Conservation (phyloP, 148 eudicot genomes). For the Salicornia ramosissima region DNA sequence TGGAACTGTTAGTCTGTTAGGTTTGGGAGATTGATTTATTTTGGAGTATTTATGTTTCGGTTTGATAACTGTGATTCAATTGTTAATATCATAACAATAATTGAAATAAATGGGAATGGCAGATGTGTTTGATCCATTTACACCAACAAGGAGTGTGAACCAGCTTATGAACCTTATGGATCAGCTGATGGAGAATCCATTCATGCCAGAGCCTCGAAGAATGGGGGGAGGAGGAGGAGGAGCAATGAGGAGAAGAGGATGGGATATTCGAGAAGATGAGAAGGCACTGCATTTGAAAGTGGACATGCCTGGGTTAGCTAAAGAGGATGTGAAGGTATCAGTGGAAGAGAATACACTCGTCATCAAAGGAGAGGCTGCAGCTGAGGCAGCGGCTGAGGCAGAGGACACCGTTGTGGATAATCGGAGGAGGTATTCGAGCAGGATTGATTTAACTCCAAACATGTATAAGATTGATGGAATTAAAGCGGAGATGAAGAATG, state of each 20-base stretch:
- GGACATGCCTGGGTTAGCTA: slow-evolving; percentile 85
- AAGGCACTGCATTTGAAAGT: slow-evolving; percentile 47
- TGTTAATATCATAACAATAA: no score
- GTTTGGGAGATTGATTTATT: no score
- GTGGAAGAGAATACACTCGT: slow-evolving; percentile 66
- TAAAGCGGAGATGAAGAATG: slow-evolving; percentile 62
- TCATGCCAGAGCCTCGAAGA: slow-evolving; percentile 29
- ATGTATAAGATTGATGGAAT: slow-evolving; percentile 39
- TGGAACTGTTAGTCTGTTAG: no score
- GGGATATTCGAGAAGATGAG: slow-evolving; percentile 57
- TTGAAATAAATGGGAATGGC: not conserved
- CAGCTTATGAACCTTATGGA: slow-evolving; percentile 78
- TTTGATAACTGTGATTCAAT: no score
- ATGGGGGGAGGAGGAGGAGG: slow-evolving; percentile 18
- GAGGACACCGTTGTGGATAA: slow-evolving; percentile 46
- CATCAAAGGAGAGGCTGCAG: slow-evolving; percentile 46
- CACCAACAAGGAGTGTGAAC: slow-evolving; percentile 54
- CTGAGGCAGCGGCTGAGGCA: slow-evolving; percentile 18
- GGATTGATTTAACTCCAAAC: slow-evolving; percentile 50
- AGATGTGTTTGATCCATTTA: slow-evolving; percentile 74
- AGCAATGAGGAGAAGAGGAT: slow-evolving; percentile 36
- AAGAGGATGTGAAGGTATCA: slow-evolving; percentile 62
- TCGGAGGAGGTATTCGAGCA: slow-evolving; percentile 41
- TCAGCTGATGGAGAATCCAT: slow-evolving; percentile 46
- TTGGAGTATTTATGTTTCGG: no score